Percentiles rank a stretch among this genome's conserved stretches.
Conservation (phyloP, 2,329 filamentous ascomycete genomes). For the Mollisia scopiformis region DNA sequence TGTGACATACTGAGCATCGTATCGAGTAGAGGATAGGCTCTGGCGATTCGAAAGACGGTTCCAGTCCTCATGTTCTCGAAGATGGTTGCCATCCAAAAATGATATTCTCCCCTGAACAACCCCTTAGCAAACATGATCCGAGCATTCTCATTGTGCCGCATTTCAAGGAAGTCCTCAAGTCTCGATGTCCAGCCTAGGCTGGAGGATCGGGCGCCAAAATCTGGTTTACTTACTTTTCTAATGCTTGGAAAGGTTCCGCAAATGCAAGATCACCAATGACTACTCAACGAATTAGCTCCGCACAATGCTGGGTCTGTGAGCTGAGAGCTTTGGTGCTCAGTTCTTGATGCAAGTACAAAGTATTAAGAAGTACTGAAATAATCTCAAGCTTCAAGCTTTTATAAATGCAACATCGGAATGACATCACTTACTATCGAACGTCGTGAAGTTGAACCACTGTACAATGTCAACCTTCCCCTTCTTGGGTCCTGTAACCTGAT, state of each 20-base stretch:
- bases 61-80: constrained; percentile 24
- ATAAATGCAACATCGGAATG: background rate
- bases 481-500: constrained; percentile 4
- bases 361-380: too few species aligned
- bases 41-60: background rate
- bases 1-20: background rate
- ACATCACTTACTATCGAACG: constrained; percentile 37
- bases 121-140: background rate
- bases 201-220: constrained; percentile 28
- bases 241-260: constrained; percentile 40
- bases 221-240: background rate
- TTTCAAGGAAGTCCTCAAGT: background rate
- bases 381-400: background rate
- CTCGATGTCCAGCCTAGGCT: background rate
- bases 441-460: constrained; percentile 39
- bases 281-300: constrained; percentile 1
- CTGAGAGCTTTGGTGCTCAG: too few species aligned
- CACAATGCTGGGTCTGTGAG: background rate
- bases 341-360: too few species aligned
- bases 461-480: constrained; percentile 29
- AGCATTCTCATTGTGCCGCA: constrained; percentile 24
- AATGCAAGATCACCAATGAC: constrained; percentile 48
- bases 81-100: constrained; percentile 23
- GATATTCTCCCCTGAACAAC: background rate
- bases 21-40: background rate